Evolutionary conservation across 805 yeast species (phyloP), one percentile per base, ranked within the genome.

Genomic region (Suhomyces sp.): DNA sequence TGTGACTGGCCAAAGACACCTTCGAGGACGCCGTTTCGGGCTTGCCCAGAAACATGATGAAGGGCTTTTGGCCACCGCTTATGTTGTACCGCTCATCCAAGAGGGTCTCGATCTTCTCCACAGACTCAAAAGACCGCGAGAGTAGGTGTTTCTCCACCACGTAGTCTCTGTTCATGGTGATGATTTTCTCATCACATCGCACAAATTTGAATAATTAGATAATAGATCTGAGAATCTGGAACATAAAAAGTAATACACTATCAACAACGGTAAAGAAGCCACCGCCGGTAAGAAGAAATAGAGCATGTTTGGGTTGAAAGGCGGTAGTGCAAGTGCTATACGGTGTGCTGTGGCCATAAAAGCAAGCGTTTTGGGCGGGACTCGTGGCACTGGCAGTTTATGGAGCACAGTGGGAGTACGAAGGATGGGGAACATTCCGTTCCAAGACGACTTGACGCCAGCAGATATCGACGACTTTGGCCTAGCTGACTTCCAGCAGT

Each of bases 121-220:
- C 61, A 33, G 68, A 72, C 52, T 67, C 71, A 51, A 71, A 77
- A 36, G 81, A 72, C 54, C 85, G 61, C 4, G 81, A 63, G 6
- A 82, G 67, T 13, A 82, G 64, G 44, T 72, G 76, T 48, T 64
- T 73, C 57, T 82, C 86, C 13, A 82, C 60, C n/a, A 73, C 65
- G 48, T 74, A 71, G 33, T 69, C 67, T 46, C 75, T 61, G 58
- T 79, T 51, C 60, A 55, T 57, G 23, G 5, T 15, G 22, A 36
- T n/a, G 22, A 38, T 17, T 9, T 38, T n/a, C 13, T 19, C 42
- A 17, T 29, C 33, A 13, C 33, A 29, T 29, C 33, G 33, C 33
- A 29, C 29, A 27, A 27, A 27, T 27, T 27, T 27, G 1, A 27
- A 27, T 9, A 12, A 27, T 26, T 7, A 7, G 9, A 26, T 9